A percentile compares a stretch with the other conserved stretches of the same genome.
These are phyloP conservation scores for Gnetum montanum DNA, from an alignment of 75 land plant genomes.

Conservation along the genomic window DNA sequence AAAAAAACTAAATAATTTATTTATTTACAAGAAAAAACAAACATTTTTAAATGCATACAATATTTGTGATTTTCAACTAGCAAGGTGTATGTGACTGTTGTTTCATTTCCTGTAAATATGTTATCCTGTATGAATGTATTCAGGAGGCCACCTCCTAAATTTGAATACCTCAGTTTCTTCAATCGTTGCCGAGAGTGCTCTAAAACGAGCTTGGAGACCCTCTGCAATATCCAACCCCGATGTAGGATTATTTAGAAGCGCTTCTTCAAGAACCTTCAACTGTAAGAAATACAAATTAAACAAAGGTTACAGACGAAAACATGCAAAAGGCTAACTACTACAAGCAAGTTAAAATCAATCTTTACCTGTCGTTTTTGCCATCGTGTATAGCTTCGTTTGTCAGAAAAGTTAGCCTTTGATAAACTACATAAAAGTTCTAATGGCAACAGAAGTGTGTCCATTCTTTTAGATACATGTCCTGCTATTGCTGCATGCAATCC, in stretches of 20 bases:
- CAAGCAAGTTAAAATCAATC: not conserved
- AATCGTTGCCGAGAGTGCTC: conserved; percentile 5
- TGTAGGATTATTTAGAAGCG: conserved; percentile 30
- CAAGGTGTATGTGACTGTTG: too few species aligned
- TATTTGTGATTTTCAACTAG: too few species aligned
- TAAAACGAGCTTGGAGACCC: conserved; percentile 35
- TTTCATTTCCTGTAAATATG: too few species aligned
- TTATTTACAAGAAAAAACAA: too few species aligned
- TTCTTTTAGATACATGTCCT: conserved; percentile 86
- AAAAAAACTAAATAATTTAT: too few species aligned
- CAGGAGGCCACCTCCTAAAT: conserved; percentile 3
- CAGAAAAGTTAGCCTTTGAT: conserved; percentile 80
- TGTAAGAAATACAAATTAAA: conserved; percentile 5
- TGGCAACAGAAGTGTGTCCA: conserved; percentile 93
- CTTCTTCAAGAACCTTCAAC: conserved; percentile 32
- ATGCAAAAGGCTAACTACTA: not conserved
- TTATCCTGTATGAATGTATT: too few species aligned
- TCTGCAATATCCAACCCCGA: conserved; percentile 19
- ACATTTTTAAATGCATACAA: too few species aligned
- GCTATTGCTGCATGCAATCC: conserved; percentile 80
- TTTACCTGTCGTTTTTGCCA: conserved; percentile 97
- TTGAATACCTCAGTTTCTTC: conserved; percentile 9
- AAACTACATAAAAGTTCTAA: conserved; percentile 77
- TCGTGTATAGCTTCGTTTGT: conserved; percentile 63
- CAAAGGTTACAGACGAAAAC: not conserved